Base-by-base conservation (phyloP, 2,329 filamentous ascomycete species). In the Aureobasidium musti region DNA sequence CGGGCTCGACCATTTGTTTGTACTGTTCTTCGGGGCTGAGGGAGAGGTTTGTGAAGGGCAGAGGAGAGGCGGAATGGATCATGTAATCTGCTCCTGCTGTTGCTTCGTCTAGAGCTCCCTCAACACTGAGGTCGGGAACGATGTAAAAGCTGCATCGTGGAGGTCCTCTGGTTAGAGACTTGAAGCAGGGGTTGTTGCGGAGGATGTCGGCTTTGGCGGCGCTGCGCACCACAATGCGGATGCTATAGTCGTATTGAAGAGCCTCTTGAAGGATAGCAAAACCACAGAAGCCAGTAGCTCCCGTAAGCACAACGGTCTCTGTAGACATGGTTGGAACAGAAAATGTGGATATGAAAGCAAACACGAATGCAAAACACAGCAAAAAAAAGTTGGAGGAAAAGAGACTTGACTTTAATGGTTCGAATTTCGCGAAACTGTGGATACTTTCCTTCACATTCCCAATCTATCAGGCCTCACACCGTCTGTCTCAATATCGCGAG, bases 221-320 rank as follows among this genome's bases (percentile, higher is more conserved):
- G 26, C 72, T 74, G 26, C 79, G 77, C 49, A 79, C 75, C 28
- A 74, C 75, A 21, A 75, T 74, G 30, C 78, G 77, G 21, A 79
- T 77, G 10, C 69, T 69, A 70, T 80, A 78, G 45, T 78, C 77
- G 33, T 69, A 67, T 50, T 74, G 65, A 35, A 80, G 74, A 6
- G 76, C 71, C 35, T 71, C 65, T 28, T 74, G 50, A 11, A 80
- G 72, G 30, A 74, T 74, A 21, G 68, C 66, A 67, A 75, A 78
- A 45, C 79, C 79, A 11, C 80, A 67, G 60, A 76, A 74, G 52
- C 79, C 79, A 11, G 77, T 79, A 47, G 72, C 75, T 28, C 78
- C 79, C 6, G 78, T 80, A 67, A 79, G 72, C 33, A 76, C 70
- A 41, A 76, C 69, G 21, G 56, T 57, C n/a, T 52, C 50, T 37